Evolutionary conservation across 805 yeast genomes (phyloP).

Genomic region (Wickerhamiella nectarea): DNA sequence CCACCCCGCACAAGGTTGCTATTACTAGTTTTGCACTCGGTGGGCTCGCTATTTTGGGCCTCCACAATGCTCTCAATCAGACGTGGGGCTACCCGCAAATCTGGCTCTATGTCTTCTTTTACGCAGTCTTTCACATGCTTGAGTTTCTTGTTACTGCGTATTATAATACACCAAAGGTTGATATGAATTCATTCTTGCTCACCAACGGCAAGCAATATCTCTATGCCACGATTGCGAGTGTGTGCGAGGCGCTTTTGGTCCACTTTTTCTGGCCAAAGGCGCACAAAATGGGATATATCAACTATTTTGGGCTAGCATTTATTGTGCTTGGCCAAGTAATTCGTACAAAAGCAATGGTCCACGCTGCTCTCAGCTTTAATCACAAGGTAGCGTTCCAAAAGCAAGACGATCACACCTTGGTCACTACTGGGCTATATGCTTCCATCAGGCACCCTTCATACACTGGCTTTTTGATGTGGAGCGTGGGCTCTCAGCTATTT

Average conservation of each 20-base stretch:
- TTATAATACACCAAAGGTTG: constrained; percentile 53
- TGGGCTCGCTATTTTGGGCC: background rate
- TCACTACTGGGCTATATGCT: constrained; percentile 61
- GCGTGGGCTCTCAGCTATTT: constrained; percentile 66
- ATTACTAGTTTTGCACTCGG: background rate
- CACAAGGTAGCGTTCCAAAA: constrained; percentile 54
- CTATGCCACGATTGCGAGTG: constrained; percentile 42
- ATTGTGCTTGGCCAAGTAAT: constrained; percentile 48
- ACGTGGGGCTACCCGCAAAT: constrained; percentile 19
- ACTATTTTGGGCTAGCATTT: constrained; percentile 35
- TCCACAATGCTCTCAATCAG: background rate
- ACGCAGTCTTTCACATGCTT: constrained; percentile 59
- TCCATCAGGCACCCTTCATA: constrained; percentile 77
- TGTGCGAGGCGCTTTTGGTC: constrained; percentile 38
- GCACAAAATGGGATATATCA: constrained; percentile 14
- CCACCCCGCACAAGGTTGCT: background rate
- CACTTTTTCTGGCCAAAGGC: constrained; percentile 17
- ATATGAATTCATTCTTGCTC: constrained; percentile 54
- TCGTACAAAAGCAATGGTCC: constrained; percentile 70
- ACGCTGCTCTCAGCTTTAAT: constrained; percentile 76
- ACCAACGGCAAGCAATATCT: constrained; percentile 49
- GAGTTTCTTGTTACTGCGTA: constrained; percentile 73
- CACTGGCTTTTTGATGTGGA: constrained; percentile 88
- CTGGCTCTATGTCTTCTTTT: constrained; percentile 38
- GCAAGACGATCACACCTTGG: constrained; percentile 44